A percentile compares a stretch with the other conserved stretches of the same genome.
phyloP scores from a whole-genome alignment of 2,329 filamentous ascomycete genomes.

The Coniella vitis region DNA sequence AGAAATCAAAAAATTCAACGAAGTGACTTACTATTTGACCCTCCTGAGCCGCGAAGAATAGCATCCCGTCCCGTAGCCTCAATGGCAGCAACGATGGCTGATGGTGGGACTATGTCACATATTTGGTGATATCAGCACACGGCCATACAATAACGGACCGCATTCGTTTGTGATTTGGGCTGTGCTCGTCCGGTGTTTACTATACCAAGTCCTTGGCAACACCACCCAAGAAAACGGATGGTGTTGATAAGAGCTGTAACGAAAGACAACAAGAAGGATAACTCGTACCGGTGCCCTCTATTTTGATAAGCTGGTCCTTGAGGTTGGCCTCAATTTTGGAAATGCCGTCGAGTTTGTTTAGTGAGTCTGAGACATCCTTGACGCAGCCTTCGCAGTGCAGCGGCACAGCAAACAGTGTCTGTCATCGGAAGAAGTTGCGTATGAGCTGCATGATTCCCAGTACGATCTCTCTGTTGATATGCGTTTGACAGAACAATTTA shows the following conservation, averaged over 20 bases:
- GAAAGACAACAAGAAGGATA: neutral
- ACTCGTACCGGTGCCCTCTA: conserved; percentile 69
- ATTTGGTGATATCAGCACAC: conserved; percentile 6
- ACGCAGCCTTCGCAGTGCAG: conserved; percentile 88
- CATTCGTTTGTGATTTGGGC: neutral
- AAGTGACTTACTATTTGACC: conserved; percentile 64
- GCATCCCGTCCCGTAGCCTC: conserved; percentile 88
- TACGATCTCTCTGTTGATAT: neutral
- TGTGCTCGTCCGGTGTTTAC: too few species aligned
- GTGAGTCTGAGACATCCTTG: conserved; percentile 72
- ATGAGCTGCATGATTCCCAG: neutral
- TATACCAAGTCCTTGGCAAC: too few species aligned
- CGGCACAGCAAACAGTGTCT: conserved; percentile 93
- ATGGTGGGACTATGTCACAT: conserved; percentile 62
- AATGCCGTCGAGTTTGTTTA: conserved; percentile 74
- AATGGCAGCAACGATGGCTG: conserved; percentile 81
- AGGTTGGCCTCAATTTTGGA: conserved; percentile 76
- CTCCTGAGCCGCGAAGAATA: conserved; percentile 83
- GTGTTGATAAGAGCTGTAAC: neutral
- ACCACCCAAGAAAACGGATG: neutral
- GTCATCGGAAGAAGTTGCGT: conserved; percentile 17
- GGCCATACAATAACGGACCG: neutral
- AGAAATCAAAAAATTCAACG: too few species aligned
- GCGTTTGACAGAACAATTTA: neutral
- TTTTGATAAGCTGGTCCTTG: conserved; percentile 72